Base-by-base conservation (phyloP, 1,284 basidiomycete species). In the Leucocoprinus gongylophorus region DNA sequence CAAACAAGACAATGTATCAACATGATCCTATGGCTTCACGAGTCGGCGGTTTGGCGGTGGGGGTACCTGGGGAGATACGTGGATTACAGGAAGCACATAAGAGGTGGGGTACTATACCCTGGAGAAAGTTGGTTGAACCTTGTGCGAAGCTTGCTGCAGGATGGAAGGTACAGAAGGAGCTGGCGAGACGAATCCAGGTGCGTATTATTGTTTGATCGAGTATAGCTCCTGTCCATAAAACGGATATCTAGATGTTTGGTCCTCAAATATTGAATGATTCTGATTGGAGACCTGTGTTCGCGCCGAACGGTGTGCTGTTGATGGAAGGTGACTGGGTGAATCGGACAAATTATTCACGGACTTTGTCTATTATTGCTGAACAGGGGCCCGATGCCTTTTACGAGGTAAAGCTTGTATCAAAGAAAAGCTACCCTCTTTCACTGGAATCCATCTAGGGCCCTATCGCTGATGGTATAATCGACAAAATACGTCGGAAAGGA, bases 11-110 rank as follows among this genome's bases (percentile, higher is more conserved):
- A 8, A 97, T 97, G 92, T 97, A 82, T 64, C 64, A 69, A 15
- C 61, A 69, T 21, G 62, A 78, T 47, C 75, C 83, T 0, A 58
- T 62, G 1, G 69, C 75, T 2, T 75, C 88, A 15, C 72, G 65
- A 54, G 80, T 78, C 53, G 94, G 95, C 7, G 94, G 95, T 2
- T 70, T 97, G 20, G 67, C 89, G 7, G 79, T 93, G 17, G 94
- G 79, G 26, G 84, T 95, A 1, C 94, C 95, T 0, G 89, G 92
- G 2, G 93, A 97, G 68, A 65, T 97, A 46, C 76, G 84, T 21
- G 94, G 93, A 2, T 75, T 97, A 23, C 80, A 86, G 63, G 85
- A 83, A 61, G 87, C 88, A 0, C 87, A 94, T 69, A 68, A 71
- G 35, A 75, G 81, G n/a, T 93, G 88, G 83, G 92, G 91, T 0